phyloP scores from a whole-genome alignment of 2,329 filamentous ascomycete species.

The Apiospora hydei region DNA sequence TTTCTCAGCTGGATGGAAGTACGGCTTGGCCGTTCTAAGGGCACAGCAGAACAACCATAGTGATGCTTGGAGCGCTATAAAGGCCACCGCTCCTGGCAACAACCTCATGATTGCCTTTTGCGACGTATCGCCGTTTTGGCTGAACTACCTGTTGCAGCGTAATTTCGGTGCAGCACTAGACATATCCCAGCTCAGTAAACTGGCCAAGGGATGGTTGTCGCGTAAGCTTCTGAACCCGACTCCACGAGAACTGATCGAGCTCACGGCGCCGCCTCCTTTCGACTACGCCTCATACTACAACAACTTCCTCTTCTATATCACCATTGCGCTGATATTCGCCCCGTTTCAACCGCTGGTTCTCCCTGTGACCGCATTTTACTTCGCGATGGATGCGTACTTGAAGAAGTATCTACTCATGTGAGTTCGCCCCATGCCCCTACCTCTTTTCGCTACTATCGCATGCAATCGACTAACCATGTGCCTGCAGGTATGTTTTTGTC shows the following conservation, averaged over 20 bases:
- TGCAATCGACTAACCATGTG: conserved; percentile 75
- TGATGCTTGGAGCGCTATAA: conserved; percentile 74
- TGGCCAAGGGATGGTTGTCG: conserved; percentile 82
- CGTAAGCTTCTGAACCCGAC: conserved; percentile 88
- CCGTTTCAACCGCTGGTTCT: conserved; percentile 88
- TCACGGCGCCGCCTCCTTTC: conserved; percentile 90
- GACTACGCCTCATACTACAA: conserved; percentile 98
- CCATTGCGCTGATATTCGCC: conserved; percentile 86
- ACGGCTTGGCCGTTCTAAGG: conserved; percentile 69
- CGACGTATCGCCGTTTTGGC: conserved; percentile 87
- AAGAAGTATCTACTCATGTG: conserved; percentile 95
- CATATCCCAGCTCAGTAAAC: conserved; percentile 82
- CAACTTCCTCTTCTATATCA: conserved; percentile 94
- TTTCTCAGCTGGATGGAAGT: conserved; percentile 85
- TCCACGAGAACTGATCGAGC: conserved; percentile 84
- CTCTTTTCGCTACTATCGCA: conserved; percentile 80
- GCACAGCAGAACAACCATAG: conserved; percentile 53
- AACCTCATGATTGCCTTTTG: conserved; percentile 79
- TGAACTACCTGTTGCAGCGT: conserved; percentile 90
- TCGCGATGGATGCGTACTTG: conserved; percentile 82
- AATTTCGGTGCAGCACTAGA: conserved; percentile 94
- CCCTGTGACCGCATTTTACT: conserved; percentile 88
- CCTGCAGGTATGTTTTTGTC: conserved; percentile 86
- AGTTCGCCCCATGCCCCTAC: conserved; percentile 73
- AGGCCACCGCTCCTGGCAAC: conserved; percentile 74